Conservation (phyloP, 345 rosid species). For the Durio zibethinus region DNA sequence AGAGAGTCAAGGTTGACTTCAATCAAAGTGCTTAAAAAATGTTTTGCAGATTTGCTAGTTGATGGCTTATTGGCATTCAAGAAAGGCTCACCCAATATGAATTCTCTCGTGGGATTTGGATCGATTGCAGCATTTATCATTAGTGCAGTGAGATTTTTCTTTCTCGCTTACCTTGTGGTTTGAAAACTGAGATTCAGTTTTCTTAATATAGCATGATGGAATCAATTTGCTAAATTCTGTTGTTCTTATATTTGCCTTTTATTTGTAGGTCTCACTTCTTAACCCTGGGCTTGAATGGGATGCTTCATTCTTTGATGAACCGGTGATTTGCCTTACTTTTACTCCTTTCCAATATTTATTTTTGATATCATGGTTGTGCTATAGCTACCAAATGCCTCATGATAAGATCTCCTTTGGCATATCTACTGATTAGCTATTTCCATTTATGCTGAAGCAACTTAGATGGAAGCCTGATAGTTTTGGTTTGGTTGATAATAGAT, state of each 20-base stretch:
- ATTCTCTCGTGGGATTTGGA: constrained; percentile 92
- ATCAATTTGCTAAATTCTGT: not conserved
- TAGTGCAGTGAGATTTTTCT: constrained; percentile 56
- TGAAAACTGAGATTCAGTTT: constrained; percentile 11
- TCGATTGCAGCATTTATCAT: constrained; percentile 77
- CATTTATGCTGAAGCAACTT: constrained; percentile 8
- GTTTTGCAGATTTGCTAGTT: constrained; percentile 61
- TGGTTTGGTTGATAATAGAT: constrained; percentile 17
- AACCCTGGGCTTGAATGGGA: constrained; percentile 90
- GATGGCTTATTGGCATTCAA: constrained; percentile 79
- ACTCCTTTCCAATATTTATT: constrained; percentile 19
- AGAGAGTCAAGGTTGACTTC: constrained; percentile 4
- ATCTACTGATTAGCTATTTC: not conserved
- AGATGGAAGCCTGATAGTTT: not conserved
- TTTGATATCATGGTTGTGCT: not conserved
- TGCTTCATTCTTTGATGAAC: constrained; percentile 93
- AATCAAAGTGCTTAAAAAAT: constrained; percentile 6
- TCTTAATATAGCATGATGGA: not conserved
- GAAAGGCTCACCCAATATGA: constrained; percentile 95
- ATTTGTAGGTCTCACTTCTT: constrained; percentile 67
- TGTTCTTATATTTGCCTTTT: constrained; percentile 4
- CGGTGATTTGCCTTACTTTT: constrained; percentile 66
- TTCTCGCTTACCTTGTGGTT: not conserved
- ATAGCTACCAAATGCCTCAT: not conserved
- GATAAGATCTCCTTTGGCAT: not conserved